Base-by-base conservation (phyloP, 2,329 filamentous ascomycete species). In the Pseudocercospora musae region DNA sequence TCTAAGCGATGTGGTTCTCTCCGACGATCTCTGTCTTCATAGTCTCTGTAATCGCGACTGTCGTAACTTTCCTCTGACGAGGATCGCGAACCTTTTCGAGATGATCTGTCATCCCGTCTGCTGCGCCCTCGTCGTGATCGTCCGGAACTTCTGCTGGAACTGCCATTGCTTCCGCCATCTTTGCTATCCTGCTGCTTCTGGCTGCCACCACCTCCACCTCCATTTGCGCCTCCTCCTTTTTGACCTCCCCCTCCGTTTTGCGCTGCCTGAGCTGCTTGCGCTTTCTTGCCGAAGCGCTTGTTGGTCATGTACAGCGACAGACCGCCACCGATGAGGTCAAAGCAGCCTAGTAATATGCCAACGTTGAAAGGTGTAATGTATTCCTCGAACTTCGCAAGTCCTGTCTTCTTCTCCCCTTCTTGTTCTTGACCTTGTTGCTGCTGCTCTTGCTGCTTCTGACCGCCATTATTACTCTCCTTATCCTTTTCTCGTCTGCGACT, bases 311-410 rank as follows among this genome's bases (percentile, higher is more conserved):
- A 67, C 2, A 65, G 20, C 4, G 61, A 65, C 5, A 67, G 57
- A 4, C 55, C 57, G 0, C 65, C 65, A 11, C 65, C 63, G 13
- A 65, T 62, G 33, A 67, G 62, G 20, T 67, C 65, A 42, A 67
- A 65, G 18, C 58, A 62, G n/a, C 63, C 65, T n/a, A 67, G 58
- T 18, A 64, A 46, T 5, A 65, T 57, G 18, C 65, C 63, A 21
- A 67, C 59, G 6, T 63, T 64, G 46, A 67, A 57, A 11, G 65
- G 65, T 13, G 65, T 67, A 29, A 65, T 60, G n/a, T 64, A 62
- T 8, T 62, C 44, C 4, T 63, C 62, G 3, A 63, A 18, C 23
- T 37, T 33, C 18, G 29, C 52, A 13, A 54, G 31, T 15, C 52
- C 27, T 13, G 57, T 57, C 37, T 60, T 63, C 29, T 60, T 60